Base-by-base conservation (phyloP, 2,329 filamentous ascomycete genomes). In the Claviceps capensis region DNA sequence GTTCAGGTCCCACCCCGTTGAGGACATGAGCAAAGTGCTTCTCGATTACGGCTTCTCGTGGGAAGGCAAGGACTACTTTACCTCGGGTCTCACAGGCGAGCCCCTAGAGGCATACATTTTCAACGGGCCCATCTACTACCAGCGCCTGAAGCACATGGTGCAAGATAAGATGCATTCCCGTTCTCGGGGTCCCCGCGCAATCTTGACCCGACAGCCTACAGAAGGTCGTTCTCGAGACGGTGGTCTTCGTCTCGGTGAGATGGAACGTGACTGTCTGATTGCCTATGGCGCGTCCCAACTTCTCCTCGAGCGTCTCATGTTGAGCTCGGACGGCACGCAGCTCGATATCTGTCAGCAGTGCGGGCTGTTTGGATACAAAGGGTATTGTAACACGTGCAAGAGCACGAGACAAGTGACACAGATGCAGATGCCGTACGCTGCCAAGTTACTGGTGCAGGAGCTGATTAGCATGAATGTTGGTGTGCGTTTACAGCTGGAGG, bases 121-220 rank as follows among this genome's bases (percentile, higher is more conserved):
- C 76, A 95, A 95, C 66, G 93, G 93, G 0, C 93, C 93, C 11
- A 98, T 98, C 69, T 98, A 95, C 74, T 98, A 98, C 74, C 93
- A 98, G 74, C 95, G 95, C 59, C 81, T 98, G 58, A 98, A 98
- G 78, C 93, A 98, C 77, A 98, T 98, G 93, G 93, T 98, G 4
- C 90, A 97, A 68, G 93, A 98, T 67, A 98, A 98, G 73, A 97
- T 98, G 93, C 93, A 98, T 71, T 91, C 88, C 36, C 88, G 93
- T 55, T 83, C 91, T 2, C 84, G 88, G 14, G 94, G 94, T 0
- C 94, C 93, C 0, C 79, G 87, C 13, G 91, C 91, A 26, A 93
- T 95, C 57, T 76, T 98, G 26, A 98, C 93, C 1, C 83, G 93
- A 9, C 93, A 98, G 67, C 93, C 93, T 0, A 98, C 91, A 0